Conservation (phyloP, 2,329 filamentous ascomycete genomes). For the Sporothrix brasiliensis region DNA sequence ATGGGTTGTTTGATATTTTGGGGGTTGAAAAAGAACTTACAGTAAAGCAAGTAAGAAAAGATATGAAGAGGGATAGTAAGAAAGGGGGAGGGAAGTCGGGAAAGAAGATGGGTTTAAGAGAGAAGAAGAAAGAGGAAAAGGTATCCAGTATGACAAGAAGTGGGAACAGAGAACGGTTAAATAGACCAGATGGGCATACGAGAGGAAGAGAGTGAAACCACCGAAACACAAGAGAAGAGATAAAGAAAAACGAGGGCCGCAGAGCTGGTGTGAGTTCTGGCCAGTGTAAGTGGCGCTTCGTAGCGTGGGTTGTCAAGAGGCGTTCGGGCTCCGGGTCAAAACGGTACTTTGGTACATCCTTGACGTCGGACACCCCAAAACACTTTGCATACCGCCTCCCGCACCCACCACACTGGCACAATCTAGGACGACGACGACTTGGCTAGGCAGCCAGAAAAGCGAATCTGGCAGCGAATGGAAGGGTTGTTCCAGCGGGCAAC, state of each 20-base stretch:
- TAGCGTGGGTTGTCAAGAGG: background rate
- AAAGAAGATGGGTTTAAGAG: slow-evolving; percentile 9
- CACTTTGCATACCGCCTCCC: slow-evolving; percentile 22
- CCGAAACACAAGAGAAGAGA: background rate
- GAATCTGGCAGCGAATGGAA: background rate
- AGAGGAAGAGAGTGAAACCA: background rate
- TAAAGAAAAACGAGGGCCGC: background rate
- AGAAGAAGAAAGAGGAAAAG: background rate
- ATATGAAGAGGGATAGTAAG: background rate
- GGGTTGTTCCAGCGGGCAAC: background rate
- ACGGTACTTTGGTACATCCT: slow-evolving; percentile 19
- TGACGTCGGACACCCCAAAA: background rate
- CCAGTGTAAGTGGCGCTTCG: slow-evolving; percentile 11
- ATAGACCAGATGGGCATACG: slow-evolving; percentile 10
- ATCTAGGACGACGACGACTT: slow-evolving; percentile 13
- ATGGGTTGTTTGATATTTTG: background rate
- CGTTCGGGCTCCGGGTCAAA: slow-evolving; percentile 15
- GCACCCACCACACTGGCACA: background rate
- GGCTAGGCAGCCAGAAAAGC: slow-evolving; percentile 27
- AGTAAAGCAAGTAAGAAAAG: background rate
- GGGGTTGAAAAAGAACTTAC: slow-evolving; percentile 9
- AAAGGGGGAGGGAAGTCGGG: background rate
- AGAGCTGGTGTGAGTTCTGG: slow-evolving; percentile 3
- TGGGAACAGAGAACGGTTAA: slow-evolving; percentile 22
- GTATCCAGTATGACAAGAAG: background rate